phyloP scores from a whole-genome alignment of 495 filamentous ascomycete genomes.

The Lasiosphaeria ovina region DNA sequence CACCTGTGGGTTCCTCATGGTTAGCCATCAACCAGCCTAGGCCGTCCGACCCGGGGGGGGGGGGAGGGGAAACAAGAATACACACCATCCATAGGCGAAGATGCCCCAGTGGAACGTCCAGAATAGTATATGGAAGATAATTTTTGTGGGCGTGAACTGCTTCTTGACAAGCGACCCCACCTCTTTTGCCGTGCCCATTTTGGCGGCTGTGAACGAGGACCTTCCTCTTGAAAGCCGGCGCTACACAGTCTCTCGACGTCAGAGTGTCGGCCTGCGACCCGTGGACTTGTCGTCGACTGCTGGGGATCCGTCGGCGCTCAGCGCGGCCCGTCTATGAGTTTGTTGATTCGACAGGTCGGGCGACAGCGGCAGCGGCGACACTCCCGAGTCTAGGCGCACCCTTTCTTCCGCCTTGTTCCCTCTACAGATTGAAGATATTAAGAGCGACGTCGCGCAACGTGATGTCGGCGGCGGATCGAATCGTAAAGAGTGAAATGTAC shows the following conservation, averaged over 20 bases:
- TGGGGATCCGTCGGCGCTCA: slow-evolving; percentile 11
- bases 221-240: slow-evolving; percentile 22
- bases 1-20: slow-evolving; percentile 53
- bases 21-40: slow-evolving; percentile 7
- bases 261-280: slow-evolving; percentile 55
- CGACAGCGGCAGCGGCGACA: neutral
- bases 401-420: slow-evolving; percentile 14
- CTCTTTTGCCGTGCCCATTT: slow-evolving; percentile 36
- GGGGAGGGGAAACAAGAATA: neutral
- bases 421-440: slow-evolving; percentile 7
- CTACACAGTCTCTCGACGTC: slow-evolving; percentile 21
- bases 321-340: neutral
- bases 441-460: too few species aligned
- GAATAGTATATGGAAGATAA: slow-evolving; percentile 82
- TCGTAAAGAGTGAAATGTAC: too few species aligned
- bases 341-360: slow-evolving; percentile 10
- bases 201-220: slow-evolving; percentile 21
- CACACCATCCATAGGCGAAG: slow-evolving; percentile 88
- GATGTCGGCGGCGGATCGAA: too few species aligned
- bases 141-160: slow-evolving; percentile 63
- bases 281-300: slow-evolving; percentile 21
- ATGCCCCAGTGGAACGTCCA: slow-evolving; percentile 78
- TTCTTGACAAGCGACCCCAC: slow-evolving; percentile 42
- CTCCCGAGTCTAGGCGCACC: neutral
- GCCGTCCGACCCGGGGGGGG: neutral